Evolutionary conservation across 2,329 filamentous ascomycete genomes (phyloP), one percentile per base, ranked within the genome.

Genomic region (Dothideomycetes sp.): DNA sequence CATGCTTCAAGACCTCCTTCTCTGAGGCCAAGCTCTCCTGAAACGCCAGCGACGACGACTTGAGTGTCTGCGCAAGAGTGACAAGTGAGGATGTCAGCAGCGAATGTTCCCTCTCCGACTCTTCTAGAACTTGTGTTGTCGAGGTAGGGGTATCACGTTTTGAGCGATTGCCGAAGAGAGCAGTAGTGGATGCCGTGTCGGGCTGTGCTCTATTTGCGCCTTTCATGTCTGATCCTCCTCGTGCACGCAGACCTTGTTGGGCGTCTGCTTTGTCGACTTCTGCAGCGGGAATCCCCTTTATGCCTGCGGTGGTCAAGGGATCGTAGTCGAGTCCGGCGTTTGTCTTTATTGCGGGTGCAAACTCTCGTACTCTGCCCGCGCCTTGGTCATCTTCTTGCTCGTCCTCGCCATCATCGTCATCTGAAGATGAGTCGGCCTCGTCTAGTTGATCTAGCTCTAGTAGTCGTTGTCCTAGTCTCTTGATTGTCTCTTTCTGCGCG

Each of bases 21-120:
- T 79, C 75, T 49, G 83, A 77, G 45, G 87, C 84, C 11, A 95
- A 69, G 1, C 79, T 77, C 4, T 70, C 64, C 16, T 79, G 73
- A 61, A 94, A 91, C 3, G 75, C 70, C 39, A 81, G 65, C 3
- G 85, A 84, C 29, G 79, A 84, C 35, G 74, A 64, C 57, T 93
- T 94, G 30, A 95, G 73, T 36, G 82, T 75, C 16, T 73, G 67
- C 1, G 89, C 88, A 64, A 95, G 83, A 33, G 73, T 66, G 16
- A 94, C 69, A n/a, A 96, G 79, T 5, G 84, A 88, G 29, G 75
- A 71, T 0, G 88, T 89, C 3, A 96, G 72, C 24, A 73, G 68
- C 58, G 94, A 86, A 60, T 95, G 88, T 63, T 94, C 86, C 39
- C 68, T 69, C 38, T 84, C 81, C 54, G 94, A 77, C 53, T 82